These are phyloP conservation scores for Scutellaria baicalensis DNA, from an alignment of 257 asterid species.

Conservation along the genomic window DNA sequence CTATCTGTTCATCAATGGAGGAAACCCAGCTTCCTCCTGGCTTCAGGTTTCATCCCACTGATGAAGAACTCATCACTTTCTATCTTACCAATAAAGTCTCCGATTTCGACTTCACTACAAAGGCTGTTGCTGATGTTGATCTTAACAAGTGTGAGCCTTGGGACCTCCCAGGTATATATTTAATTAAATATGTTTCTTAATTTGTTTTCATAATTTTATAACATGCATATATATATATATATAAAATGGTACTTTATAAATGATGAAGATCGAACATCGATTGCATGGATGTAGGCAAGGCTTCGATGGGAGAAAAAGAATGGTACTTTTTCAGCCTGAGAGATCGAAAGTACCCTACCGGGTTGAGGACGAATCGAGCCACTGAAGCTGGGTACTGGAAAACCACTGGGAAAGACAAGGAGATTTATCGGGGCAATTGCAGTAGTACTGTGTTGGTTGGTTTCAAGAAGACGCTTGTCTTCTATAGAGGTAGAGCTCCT, in stretches of 20 bases:
- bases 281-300: slow-evolving; percentile 37
- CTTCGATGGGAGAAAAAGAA: slow-evolving; percentile 85
- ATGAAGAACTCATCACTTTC: slow-evolving; percentile 72
- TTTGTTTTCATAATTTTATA: no score
- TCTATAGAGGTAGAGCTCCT: slow-evolving; percentile 84
- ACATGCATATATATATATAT: no score
- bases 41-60: slow-evolving; percentile 80
- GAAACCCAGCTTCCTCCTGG: slow-evolving; percentile 77
- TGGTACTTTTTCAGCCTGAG: slow-evolving; percentile 78
- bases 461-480: slow-evolving; percentile 83
- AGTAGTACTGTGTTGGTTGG: slow-evolving; percentile 49
- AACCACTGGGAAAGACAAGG: slow-evolving; percentile 87
- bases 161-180: slow-evolving; percentile 78
- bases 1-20: slow-evolving; percentile 33
- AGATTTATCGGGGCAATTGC: slow-evolving; percentile 41
- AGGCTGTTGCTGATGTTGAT: slow-evolving; percentile 18
- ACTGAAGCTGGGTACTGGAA: slow-evolving; percentile 88
- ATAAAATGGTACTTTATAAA: no score
- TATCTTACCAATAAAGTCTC: slow-evolving; percentile 56
- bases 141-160: slow-evolving; percentile 74
- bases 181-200: no score
- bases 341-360: slow-evolving; percentile 82
- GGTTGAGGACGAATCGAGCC: slow-evolving; percentile 69
- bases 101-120: slow-evolving; percentile 6
- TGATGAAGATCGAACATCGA: not conserved